Evolutionary conservation across 202 grass and related monocot species (phyloP), one percentile per base, ranked within the genome.

Genomic region (Panicum hallii): DNA sequence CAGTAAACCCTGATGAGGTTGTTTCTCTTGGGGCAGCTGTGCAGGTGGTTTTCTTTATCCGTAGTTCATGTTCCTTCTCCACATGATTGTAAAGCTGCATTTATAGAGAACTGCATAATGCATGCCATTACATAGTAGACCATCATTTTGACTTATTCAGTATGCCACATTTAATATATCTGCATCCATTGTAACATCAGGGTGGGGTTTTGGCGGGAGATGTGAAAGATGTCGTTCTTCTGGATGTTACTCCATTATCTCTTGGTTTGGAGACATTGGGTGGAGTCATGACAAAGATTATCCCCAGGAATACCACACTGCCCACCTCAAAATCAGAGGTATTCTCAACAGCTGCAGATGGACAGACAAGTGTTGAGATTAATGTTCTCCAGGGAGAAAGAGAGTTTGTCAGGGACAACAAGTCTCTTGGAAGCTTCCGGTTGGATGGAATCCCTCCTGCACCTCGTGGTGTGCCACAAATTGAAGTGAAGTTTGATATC

Each of bases 401-500:
- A 88, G 95, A 98, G 81, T 98, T 98, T 87, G 91, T 95, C 5
- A 93, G 90, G 79, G 95, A 98, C 63, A 98, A 98, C 68, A 95
- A 95, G 65, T 95, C 92, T 0, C 77, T 98, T 81, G 95, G 95
- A 85, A 98, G 93, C 54, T 95, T 98, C 90, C 91, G 85, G 61
- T 86, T 98, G 73, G 95, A 98, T 78, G 95, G 95, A 19, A 98
- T 98, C 16, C 95, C 93, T 38, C 95, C 95, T 20, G 95, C 95
- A 45, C 95, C 89, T 70, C 89, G 93, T 32, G 93, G 95, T 3
- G 91, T 98, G 57, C 95, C 92, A 40, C 95, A 98, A 82, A 95
- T 98, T 60, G 95, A 98, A 80, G 95, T 98, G 36, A 98, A 93
- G 87, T 98, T 98, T 80, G 95, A 98, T 77, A 98, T 98, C 63